Conservation (phyloP, 2,329 filamentous ascomycete species). For the Raffaelea arxii region DNA sequence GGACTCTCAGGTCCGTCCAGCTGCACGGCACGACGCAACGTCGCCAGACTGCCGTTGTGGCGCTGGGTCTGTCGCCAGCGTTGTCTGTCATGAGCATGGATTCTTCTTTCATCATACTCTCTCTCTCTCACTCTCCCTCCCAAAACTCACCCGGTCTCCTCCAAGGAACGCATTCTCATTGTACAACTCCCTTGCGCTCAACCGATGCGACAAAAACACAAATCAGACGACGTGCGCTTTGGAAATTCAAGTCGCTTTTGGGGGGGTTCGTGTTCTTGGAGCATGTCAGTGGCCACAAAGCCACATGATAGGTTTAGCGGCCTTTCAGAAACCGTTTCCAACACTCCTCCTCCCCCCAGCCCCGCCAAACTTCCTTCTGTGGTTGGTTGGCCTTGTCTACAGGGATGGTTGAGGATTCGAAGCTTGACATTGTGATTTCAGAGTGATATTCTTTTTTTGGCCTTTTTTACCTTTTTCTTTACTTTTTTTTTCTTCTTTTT, state of each 20-base stretch:
- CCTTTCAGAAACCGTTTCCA: no score
- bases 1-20: conserved; percentile 49
- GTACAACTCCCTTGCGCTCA: no score
- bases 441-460: background rate
- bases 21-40: conserved; percentile 56
- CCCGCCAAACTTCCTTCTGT: background rate
- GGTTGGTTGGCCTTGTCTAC: no score
- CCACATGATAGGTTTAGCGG: conserved; percentile 8
- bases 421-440: no score
- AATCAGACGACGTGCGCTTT: no score
- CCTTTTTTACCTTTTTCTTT: background rate
- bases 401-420: no score
- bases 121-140: no score
- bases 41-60: conserved; percentile 46
- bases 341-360: background rate
- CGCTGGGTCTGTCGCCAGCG: conserved; percentile 59
- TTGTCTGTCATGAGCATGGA: no score
- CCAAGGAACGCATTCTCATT: conserved; percentile 39
- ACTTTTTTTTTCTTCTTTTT: background rate
- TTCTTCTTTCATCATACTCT: no score
- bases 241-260: background rate
- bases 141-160: conserved; percentile 35
- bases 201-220: no score
- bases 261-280: no score
- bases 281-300: background rate